Conservation (phyloP, 352 stramenopile genomes). For the Phytophthora constricta region DNA sequence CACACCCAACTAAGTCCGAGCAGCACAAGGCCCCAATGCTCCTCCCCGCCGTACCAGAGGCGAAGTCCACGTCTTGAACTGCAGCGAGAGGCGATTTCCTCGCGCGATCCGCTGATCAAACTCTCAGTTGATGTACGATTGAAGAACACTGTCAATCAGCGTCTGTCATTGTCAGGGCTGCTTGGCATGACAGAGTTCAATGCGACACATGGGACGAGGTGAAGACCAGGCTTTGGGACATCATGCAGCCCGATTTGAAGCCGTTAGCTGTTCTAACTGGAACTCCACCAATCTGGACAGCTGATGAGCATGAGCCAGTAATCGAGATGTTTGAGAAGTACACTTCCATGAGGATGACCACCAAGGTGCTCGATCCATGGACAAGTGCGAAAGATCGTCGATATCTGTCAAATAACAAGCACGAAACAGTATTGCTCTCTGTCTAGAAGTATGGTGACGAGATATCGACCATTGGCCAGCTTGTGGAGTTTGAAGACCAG, state of each 20-base stretch:
- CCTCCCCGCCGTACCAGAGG: not conserved
- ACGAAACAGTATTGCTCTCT: no score
- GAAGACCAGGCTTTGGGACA: conserved; percentile 9
- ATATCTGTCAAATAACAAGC: no score
- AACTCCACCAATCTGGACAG: no score
- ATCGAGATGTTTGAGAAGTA: not conserved
- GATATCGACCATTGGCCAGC: no score
- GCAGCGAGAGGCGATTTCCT: not conserved
- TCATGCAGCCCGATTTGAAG: no score
- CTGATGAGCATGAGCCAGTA: no score
- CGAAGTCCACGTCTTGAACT: not conserved
- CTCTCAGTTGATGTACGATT: conserved; percentile 2
- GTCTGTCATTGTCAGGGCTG: not conserved
- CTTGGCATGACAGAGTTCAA: not conserved
- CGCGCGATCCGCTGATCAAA: conserved; percentile 2
- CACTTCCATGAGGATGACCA: no score
- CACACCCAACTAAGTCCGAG: not conserved
- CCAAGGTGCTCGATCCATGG: no score
- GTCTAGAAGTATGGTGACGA: no score
- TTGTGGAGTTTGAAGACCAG: no score
- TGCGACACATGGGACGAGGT: conserved; percentile 3
- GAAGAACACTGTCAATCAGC: not conserved
- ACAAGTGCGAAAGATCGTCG: no score
- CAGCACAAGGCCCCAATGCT: conserved; percentile 1
- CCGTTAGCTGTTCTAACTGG: no score